These are phyloP conservation scores for Neurospora africana DNA, from an alignment of 495 filamentous ascomycete genomes.

Conservation along the genomic window DNA sequence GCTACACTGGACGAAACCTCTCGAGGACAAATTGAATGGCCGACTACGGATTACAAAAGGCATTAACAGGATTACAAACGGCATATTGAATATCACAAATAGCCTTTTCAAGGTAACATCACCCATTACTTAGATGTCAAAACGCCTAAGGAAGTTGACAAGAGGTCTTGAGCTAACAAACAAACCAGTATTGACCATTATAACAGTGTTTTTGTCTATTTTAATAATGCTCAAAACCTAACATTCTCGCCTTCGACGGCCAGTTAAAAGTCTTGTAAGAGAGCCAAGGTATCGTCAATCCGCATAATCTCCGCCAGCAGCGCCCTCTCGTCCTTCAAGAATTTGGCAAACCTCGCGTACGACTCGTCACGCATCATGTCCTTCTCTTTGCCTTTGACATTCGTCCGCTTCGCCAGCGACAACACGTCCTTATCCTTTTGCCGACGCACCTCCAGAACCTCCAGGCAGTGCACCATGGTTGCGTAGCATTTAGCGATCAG, in stretches of 20 bases:
- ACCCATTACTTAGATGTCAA: no score
- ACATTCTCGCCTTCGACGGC: neutral
- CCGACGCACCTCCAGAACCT: conserved; percentile 63
- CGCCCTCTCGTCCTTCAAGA: conserved; percentile 61
- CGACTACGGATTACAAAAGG: no score
- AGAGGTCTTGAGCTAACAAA: no score
- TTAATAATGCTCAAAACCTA: neutral
- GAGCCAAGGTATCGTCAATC: conserved; percentile 73
- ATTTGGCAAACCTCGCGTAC: conserved; percentile 52
- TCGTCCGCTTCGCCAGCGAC: conserved; percentile 65
- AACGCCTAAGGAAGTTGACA: neutral
- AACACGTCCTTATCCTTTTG: conserved; percentile 56
- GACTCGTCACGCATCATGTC: conserved; percentile 60
- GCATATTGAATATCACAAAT: no score
- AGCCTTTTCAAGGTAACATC: no score
- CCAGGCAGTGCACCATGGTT: conserved; percentile 74
- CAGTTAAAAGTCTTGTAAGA: conserved; percentile 71
- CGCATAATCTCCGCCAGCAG: conserved; percentile 65
- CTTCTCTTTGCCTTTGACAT: conserved; percentile 73
- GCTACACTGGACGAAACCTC: no score
- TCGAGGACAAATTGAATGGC: no score
- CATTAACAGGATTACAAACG: no score
- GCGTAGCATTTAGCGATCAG: conserved; percentile 74
- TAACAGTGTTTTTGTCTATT: neutral
- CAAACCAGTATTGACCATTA: neutral